These are phyloP conservation scores for Neofusicoccum sp. DNA, from an alignment of 2,329 filamentous ascomycete species.

Conservation along the genomic window DNA sequence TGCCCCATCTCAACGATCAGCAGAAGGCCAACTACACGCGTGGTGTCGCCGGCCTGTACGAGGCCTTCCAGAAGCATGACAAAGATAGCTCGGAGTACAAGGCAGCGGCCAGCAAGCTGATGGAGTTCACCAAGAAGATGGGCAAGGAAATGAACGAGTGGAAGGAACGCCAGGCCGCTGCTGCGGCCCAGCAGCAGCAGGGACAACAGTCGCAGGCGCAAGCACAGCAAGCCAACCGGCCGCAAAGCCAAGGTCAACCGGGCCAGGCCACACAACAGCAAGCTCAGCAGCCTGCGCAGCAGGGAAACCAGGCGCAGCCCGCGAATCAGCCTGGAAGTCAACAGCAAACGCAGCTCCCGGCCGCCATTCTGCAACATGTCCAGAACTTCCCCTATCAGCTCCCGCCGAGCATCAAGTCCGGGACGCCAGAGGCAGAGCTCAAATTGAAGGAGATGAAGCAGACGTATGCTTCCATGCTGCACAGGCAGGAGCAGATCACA, in stretches of 20 bases:
- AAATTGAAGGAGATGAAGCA: constrained; percentile 41
- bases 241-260: constrained; percentile 28
- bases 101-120: constrained; percentile 53
- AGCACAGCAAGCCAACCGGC: constrained; percentile 5
- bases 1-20: constrained; percentile 54
- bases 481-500: constrained; percentile 34
- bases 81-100: constrained; percentile 53
- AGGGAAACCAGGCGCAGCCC: constrained; percentile 31
- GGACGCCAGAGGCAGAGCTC: constrained; percentile 39
- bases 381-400: constrained; percentile 37
- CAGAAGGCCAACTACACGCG: constrained; percentile 60
- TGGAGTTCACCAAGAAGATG: constrained; percentile 36
- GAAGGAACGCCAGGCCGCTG: constrained; percentile 33
- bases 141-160: constrained; percentile 19
- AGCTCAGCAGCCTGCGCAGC: constrained; percentile 27
- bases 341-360: constrained; percentile 30
- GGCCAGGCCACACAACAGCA: constrained; percentile 32
- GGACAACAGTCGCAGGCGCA: constrained; percentile 13
- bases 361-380: constrained; percentile 41
- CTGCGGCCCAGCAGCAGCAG: constrained; percentile 53
- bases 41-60: constrained; percentile 58
- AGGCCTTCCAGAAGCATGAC: constrained; percentile 52
- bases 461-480: constrained; percentile 38
- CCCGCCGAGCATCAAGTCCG: constrained; percentile 32
- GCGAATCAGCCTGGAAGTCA: constrained; percentile 25